Percentiles rank a stretch among this genome's conserved stretches.
Evolutionary conservation across 108 stramenopile genomes (phyloP).

Genomic region (Fistulifera pelliculosa): DNA sequence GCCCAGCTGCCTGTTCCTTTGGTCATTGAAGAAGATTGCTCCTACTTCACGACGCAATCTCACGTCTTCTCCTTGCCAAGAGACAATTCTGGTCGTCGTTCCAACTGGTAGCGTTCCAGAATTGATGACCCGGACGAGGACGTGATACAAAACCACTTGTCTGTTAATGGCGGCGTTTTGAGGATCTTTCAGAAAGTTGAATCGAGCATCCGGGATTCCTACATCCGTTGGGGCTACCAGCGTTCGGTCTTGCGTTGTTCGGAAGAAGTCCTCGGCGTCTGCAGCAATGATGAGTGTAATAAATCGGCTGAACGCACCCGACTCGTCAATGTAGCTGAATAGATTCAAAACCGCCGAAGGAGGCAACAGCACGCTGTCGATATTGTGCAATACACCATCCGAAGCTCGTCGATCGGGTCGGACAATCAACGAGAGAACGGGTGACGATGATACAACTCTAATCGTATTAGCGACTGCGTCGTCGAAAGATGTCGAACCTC

Average conservation of each 20-base stretch:
- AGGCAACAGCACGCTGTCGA: conserved; percentile 20
- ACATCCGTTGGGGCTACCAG: not conserved
- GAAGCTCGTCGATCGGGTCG: conserved; percentile 4
- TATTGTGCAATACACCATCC: conserved; percentile 24
- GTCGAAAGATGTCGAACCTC: conserved; percentile 1
- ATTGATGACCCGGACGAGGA: not conserved
- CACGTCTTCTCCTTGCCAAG: not conserved
- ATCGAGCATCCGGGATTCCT: not conserved
- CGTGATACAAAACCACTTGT: conserved; percentile 3
- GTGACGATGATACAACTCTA: too few species aligned
- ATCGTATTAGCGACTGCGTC: not conserved
- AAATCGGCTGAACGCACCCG: not conserved
- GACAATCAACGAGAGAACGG: too few species aligned
- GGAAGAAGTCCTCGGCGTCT: not conserved
- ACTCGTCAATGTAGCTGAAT: not conserved
- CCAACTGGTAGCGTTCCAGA: not conserved
- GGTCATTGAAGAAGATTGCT: not conserved
- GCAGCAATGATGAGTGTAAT: too few species aligned
- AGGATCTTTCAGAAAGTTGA: not conserved
- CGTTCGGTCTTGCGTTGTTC: not conserved
- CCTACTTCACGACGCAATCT: not conserved
- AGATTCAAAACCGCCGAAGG: conserved; percentile 4
- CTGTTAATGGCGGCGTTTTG: not conserved
- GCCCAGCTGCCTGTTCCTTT: not conserved
- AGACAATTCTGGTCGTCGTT: not conserved